Percentiles rank a stretch among this genome's conserved stretches.
phyloP scores from a whole-genome alignment of 805 yeast genomes.

The Candida maesae region DNA sequence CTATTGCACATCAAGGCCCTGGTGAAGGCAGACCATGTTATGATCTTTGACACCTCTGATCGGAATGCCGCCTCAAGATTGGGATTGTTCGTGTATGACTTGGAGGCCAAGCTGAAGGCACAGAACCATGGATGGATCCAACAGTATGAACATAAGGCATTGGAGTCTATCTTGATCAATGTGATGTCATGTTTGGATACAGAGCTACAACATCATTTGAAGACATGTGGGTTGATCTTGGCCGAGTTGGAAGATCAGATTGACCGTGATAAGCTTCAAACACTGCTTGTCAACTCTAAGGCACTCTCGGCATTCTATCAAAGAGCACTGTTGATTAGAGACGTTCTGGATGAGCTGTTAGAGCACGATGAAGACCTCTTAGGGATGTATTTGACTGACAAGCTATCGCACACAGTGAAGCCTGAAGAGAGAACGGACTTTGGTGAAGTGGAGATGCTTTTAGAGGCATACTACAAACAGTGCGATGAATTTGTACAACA shows the following conservation, averaged over 20 bases:
- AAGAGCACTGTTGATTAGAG: slow-evolving; percentile 67
- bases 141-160: slow-evolving; percentile 73
- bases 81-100: slow-evolving; percentile 79
- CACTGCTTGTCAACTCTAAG: slow-evolving; percentile 69
- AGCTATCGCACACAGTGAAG: slow-evolving; percentile 8
- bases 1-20: slow-evolving; percentile 86
- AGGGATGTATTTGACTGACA: slow-evolving; percentile 68
- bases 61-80: slow-evolving; percentile 60
- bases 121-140: slow-evolving; percentile 37
- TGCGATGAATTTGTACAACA: slow-evolving; percentile 93
- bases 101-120: slow-evolving; percentile 65
- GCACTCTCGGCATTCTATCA: slow-evolving; percentile 70
- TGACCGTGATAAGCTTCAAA: slow-evolving; percentile 69
- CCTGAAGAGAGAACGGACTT: slow-evolving; percentile 33
- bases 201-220: slow-evolving; percentile 58
- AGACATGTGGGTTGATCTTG: slow-evolving; percentile 58
- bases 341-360: slow-evolving; percentile 76
- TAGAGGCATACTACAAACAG: slow-evolving; percentile 87
- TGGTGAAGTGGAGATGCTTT: slow-evolving; percentile 79
- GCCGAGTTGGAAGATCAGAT: slow-evolving; percentile 74
- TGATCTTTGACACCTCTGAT: slow-evolving; percentile 68
- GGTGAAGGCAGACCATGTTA: slow-evolving; percentile 72
- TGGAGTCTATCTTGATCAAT: slow-evolving; percentile 78
- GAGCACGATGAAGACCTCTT: slow-evolving; percentile 85
- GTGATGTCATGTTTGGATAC: slow-evolving; percentile 77